Evolutionary conservation across 768 basidiomycete species (phyloP), one percentile per base, ranked within the genome.

Genomic region (Hydnomerulius pinastri): DNA sequence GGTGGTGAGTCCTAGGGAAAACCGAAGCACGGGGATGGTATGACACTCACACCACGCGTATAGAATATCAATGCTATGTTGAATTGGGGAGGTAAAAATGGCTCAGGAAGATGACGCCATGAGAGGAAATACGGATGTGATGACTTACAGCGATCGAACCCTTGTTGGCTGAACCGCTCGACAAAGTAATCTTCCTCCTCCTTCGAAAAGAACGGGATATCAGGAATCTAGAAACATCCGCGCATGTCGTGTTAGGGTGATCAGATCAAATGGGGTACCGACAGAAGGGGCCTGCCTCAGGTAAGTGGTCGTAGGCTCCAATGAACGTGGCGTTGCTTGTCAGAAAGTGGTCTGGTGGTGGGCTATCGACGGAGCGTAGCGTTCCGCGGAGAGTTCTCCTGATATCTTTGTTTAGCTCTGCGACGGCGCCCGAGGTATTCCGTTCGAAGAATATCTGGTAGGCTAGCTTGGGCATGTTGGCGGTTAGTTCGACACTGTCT

Each of bases 111-210:
- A 27, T 25, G 3, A 17, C 8, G 9, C 18, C 11, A 24, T 36
- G 7, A 11, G 7, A 10, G 5, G 1, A 43, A n/a, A n/a, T n/a
- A n/a, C n/a, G n/a, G n/a, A 24, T n/a, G 4, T 6, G 20, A 25
- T n/a, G 11, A 70, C 84, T 20, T 55, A 88, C 88, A 85, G 48
- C 81, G 61, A 43, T 72, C 69, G 58, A 89, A 88, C 0, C 82
- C 81, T 55, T 81, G 82, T 9, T 70, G 68, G 33, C 60, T 59
- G 55, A 80, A 89, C 54, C 83, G 80, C 43, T 86, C 76, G 0
- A 87, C 77, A 51, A 87, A 80, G 59, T 88, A 89, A 56, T 85
- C 79, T 58, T 90, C 87, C 63, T 90, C 84, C 9, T 77, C 76
- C 0, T 59, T 36, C 0, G 77, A 75, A 37, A 89, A 77, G 66